Percentiles rank a stretch among this genome's conserved stretches.
phyloP scores from a whole-genome alignment of 768 basidiomycete species.

The Lentinus tigrinus region DNA sequence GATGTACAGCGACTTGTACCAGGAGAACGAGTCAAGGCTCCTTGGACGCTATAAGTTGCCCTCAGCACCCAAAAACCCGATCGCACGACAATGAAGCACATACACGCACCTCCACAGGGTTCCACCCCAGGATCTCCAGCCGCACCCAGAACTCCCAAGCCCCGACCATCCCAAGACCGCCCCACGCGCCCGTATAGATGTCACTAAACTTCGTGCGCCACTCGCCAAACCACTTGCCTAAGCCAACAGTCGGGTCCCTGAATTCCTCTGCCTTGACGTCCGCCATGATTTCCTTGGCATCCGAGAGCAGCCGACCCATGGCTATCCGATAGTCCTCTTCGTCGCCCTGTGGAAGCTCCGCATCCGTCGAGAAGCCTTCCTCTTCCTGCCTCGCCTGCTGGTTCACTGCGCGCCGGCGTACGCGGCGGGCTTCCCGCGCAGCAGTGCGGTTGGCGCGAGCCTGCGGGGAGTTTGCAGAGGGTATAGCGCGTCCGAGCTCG shows the following conservation, averaged over 20 bases:
- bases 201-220: slow-evolving; percentile 82
- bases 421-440: slow-evolving; percentile 58
- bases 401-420: slow-evolving; percentile 35
- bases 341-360: slow-evolving; percentile 65
- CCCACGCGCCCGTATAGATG: slow-evolving; percentile 86
- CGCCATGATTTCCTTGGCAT: slow-evolving; percentile 59
- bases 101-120: slow-evolving; percentile 70
- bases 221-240: slow-evolving; percentile 58
- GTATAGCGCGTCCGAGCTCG: slow-evolving; percentile 56
- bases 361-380: slow-evolving; percentile 89
- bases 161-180: slow-evolving; percentile 80
- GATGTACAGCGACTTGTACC: slow-evolving; percentile 77
- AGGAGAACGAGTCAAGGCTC: slow-evolving; percentile 76
- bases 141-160: slow-evolving; percentile 97
- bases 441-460: slow-evolving; percentile 54
- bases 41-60: slow-evolving; percentile 40
- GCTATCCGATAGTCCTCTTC: slow-evolving; percentile 68
- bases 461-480: slow-evolving; percentile 44
- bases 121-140: slow-evolving; percentile 84
- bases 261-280: slow-evolving; percentile 89
- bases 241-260: slow-evolving; percentile 70
- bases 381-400: slow-evolving; percentile 39
- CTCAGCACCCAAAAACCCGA: background rate
- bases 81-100: background rate
- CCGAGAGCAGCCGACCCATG: slow-evolving; percentile 47